phyloP scores from a whole-genome alignment of 805 yeast species.

The Hanseniaspora occidentalis region DNA sequence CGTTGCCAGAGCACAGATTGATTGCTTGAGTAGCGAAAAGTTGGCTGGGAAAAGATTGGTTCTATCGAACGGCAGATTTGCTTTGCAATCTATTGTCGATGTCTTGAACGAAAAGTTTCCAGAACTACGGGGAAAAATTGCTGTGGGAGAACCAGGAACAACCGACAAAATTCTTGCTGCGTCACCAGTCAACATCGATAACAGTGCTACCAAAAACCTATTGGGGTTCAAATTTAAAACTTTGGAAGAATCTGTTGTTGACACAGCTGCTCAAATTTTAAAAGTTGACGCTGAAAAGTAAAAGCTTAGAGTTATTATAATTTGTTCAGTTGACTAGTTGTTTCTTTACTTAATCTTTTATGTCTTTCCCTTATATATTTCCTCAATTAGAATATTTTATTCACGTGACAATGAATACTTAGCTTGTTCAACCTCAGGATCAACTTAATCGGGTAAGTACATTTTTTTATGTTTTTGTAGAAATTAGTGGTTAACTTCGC shows the following conservation, averaged over 20 bases:
- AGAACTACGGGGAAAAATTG: background rate
- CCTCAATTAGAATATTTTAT: no score
- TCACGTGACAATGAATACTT: no score
- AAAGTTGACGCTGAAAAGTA: no score
- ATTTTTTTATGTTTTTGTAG: no score
- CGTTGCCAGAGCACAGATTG: conserved; percentile 44
- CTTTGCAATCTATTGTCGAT: conserved; percentile 19
- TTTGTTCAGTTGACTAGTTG: no score
- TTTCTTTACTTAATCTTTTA: no score
- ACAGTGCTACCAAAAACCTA: conserved; percentile 2
- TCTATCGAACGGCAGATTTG: conserved; percentile 15
- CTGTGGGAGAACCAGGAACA: conserved; percentile 12
- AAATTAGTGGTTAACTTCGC: no score
- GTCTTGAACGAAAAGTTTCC: conserved; percentile 20
- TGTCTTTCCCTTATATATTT: no score
- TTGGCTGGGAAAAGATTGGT: conserved; percentile 23
- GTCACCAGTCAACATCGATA: background rate
- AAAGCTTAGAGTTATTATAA: no score
- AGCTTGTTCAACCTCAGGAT: no score
- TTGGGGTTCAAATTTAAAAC: conserved; percentile 3
- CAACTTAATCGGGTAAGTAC: no score
- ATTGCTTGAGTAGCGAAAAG: conserved; percentile 27
- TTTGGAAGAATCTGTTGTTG: conserved; percentile 2
- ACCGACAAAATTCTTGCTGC: background rate
- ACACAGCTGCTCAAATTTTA: conserved; percentile 4